These are phyloP conservation scores for Kregervanrija fluxuum DNA, from an alignment of 805 yeast species.

Conservation along the genomic window DNA sequence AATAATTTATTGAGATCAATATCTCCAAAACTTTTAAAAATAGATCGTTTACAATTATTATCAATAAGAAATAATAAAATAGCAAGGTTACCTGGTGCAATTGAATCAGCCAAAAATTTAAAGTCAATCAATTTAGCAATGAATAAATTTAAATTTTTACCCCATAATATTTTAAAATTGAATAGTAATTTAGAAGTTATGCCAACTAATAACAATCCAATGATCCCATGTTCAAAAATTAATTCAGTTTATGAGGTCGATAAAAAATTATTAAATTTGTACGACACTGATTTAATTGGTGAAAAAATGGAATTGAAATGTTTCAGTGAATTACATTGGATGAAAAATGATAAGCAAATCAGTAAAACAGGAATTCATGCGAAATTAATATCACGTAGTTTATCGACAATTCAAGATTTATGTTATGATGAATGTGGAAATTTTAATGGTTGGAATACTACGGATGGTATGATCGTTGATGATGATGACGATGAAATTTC, in stretches of 20 bases:
- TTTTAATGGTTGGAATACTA: constrained; percentile 4
- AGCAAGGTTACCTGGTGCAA: constrained; percentile 40
- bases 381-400: constrained; percentile 22
- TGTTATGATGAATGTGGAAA: constrained; percentile 10
- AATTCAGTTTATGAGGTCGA: constrained; percentile 8
- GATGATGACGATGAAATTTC: constrained; percentile 15
- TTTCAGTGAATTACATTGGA: constrained; percentile 26
- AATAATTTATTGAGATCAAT: constrained; percentile 41
- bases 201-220: constrained; percentile 52
- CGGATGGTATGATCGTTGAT: constrained; percentile 5
- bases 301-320: constrained; percentile 14
- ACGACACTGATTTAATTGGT: background rate
- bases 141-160: constrained; percentile 44
- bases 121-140: constrained; percentile 46
- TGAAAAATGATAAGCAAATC: constrained; percentile 17
- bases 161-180: constrained; percentile 45
- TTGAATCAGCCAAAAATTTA: constrained; percentile 33
- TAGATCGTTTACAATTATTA: constrained; percentile 42
- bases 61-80: constrained; percentile 45
- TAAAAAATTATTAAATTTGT: constrained; percentile 21
- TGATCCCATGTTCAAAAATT: constrained; percentile 14
- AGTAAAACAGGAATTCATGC: constrained; percentile 16
- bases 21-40: constrained; percentile 44
- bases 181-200: constrained; percentile 32
- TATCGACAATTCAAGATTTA: constrained; percentile 27